Evolutionary conservation across 805 yeast species (phyloP), one percentile per base, ranked within the genome.

Genomic region (Wickerhamomyces chambardii): DNA sequence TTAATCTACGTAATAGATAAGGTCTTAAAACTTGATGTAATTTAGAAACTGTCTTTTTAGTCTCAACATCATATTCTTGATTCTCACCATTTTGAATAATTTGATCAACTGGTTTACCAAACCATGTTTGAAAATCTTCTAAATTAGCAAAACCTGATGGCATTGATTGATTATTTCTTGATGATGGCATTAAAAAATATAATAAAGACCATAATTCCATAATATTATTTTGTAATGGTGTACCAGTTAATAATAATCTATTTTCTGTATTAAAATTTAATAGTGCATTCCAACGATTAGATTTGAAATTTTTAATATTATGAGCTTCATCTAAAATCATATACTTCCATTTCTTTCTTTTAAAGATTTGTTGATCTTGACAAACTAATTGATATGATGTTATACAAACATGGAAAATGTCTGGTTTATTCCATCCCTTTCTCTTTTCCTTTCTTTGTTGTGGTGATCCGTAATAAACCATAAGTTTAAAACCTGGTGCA

Each of bases 321-420:
- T 92, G 99, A 0, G 99, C 99, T 54, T 92, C 99, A 61, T 92
- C 99, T 37, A 89, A 64, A 47, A 92, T 87, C 96, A 92, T 85
- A 57, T 90, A 92, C 51, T 79, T 81, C 99, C 99, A 92, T 48
- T 73, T 76, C 52, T 90, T 84, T 53, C 98, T 71, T 48, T 89
- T 77, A 59, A 92, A 92, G 0, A 94, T 84, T 41, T 83, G 87
- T 43, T 90, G 97, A 58, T 92, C 99, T 52, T 92, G 97, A 10
- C 92, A 89, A n/a, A 94, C 97, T 32, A 92, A 68, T 56, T 92
- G 99, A 53, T 92, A 92, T 0, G 97, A 90, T 0, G 97, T 94
- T 43, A 92, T 90, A 53, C 97, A 90, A 12, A 92, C 92, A 56
- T 92, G 97, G 67, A 94, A 92, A 1, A 95, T 75, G 53, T 90